Evolutionary conservation across 2,329 filamentous ascomycete genomes (phyloP), one percentile per base, ranked within the genome.

Genomic region (Venturia aucupariae): DNA sequence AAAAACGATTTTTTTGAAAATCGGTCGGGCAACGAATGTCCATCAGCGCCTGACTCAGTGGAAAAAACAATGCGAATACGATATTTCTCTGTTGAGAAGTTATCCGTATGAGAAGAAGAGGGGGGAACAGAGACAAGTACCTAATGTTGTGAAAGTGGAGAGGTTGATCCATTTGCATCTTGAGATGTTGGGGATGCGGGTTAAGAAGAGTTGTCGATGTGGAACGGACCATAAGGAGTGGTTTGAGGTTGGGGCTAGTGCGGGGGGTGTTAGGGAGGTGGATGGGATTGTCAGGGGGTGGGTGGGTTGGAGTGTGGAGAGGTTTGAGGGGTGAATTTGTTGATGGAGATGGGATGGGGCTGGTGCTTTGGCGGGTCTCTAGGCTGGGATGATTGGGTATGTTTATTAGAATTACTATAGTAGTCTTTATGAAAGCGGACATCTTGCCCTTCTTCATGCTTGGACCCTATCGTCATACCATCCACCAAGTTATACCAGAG

Each of bases 41-140:
- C 91, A 96, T 72, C 84, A 92, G 6, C 85, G 94, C 17, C 84
- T 99, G 78, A 92, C 92, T 71, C 90, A 97, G 76, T 97, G 94
- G 94, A 87, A 87, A 62, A 86, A 89, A 32, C 94, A 99, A 77
- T 99, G 94, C 74, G 91, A 90, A 0, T 92, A 97, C 73, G 86
- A 91, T 67, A 81, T 97, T 35, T 91, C 90, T 30, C 83, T 99
- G 63, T 86, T 97, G 61, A 86, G 94, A 7, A 97, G 89, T 76
- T 99, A 99, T 72, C 94, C 94, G 0, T 92, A 97, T 74, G 77
- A 89, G 71, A 60, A 63, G 46, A 15, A 68, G 61, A 44, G 66
- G 55, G 66, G 68, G 4, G 69, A 68, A 5, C 74, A 19, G n/a
- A 39, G 32, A 63, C 95, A 92, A 76, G 89, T 95, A 27, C 90